These are phyloP conservation scores for Cryptococcus sp. DNA, from an alignment of 1,284 basidiomycete species.

Conservation along the genomic window DNA sequence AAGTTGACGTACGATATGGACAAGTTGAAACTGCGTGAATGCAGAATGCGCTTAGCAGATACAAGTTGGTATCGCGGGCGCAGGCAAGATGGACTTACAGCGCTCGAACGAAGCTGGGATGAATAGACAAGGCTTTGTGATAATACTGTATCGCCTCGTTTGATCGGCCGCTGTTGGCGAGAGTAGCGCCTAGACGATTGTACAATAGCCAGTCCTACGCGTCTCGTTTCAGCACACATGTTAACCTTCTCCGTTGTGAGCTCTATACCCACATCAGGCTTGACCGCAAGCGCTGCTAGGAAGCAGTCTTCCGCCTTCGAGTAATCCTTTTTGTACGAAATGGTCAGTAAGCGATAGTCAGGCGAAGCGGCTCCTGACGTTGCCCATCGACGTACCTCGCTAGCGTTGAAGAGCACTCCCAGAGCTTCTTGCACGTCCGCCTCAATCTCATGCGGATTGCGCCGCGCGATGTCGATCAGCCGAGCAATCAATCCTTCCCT, in stretches of 20 bases:
- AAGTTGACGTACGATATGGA: conserved; percentile 89
- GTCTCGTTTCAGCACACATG: conserved; percentile 1
- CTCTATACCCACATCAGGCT: conserved; percentile 70
- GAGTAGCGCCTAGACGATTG: conserved; percentile 93
- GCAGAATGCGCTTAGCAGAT: conserved; percentile 9
- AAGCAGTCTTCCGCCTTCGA: conserved; percentile 93
- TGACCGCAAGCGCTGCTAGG: conserved; percentile 77
- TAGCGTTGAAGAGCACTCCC: conserved; percentile 88
- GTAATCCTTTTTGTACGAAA: conserved; percentile 66
- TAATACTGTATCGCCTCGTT: conserved; percentile 88
- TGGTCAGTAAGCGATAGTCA: background rate
- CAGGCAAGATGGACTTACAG: conserved; percentile 56
- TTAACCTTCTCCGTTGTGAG: background rate
- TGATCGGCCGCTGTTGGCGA: conserved; percentile 86
- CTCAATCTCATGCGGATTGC: conserved; percentile 64
- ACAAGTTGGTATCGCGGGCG: background rate
- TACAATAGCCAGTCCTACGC: conserved; percentile 88
- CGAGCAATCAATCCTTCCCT: conserved; percentile 41
- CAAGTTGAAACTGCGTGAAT: conserved; percentile 70
- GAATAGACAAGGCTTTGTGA: conserved; percentile 81
- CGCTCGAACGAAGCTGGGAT: conserved; percentile 91
- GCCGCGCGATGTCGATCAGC: conserved; percentile 53
- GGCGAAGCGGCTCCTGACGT: no score
- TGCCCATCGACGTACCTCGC: conserved; percentile 62
- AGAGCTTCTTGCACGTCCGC: conserved; percentile 95